These are phyloP conservation scores for Sarocladium brachiariae DNA, from an alignment of 2,329 filamentous ascomycete species.

Conservation along the genomic window DNA sequence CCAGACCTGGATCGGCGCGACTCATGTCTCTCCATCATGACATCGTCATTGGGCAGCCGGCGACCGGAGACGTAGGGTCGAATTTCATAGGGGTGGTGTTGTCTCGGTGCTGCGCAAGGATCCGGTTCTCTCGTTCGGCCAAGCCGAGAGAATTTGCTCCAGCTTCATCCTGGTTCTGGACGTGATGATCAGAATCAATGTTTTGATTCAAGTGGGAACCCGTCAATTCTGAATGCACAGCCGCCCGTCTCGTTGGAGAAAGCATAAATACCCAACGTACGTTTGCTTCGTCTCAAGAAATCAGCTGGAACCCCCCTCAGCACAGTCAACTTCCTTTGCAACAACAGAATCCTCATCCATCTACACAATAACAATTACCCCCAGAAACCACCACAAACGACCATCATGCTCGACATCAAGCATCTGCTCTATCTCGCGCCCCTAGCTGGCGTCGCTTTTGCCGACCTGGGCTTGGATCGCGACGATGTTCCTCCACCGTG, in stretches of 20 bases:
- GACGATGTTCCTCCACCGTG: conserved; percentile 29
- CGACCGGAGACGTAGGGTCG: too few relatives aligned
- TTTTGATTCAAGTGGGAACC: neutral
- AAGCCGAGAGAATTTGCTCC: too few relatives aligned
- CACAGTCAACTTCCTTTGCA: neutral
- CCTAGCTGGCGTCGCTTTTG: conserved; percentile 21
- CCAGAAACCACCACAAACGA: neutral
- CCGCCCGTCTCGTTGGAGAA: neutral
- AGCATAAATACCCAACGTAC: neutral
- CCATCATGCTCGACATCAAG: conserved; percentile 22
- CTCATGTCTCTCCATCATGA: neutral
- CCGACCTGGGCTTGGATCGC: conserved; percentile 26
- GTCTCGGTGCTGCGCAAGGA: neutral
- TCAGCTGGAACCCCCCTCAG: neutral
- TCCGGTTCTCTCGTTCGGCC: too few relatives aligned
- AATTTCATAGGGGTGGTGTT: too few relatives aligned
- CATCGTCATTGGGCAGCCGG: neutral
- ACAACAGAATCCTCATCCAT: neutral
- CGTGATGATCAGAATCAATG: too few relatives aligned
- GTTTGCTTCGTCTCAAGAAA: neutral
- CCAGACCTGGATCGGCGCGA: neutral
- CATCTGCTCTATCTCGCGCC: conserved; percentile 23
- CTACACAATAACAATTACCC: neutral
- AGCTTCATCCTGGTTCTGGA: too few relatives aligned
- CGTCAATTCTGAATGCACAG: neutral